Base-by-base conservation (phyloP, 2,329 filamentous ascomycete species). In the Shiraia bambusicola region DNA sequence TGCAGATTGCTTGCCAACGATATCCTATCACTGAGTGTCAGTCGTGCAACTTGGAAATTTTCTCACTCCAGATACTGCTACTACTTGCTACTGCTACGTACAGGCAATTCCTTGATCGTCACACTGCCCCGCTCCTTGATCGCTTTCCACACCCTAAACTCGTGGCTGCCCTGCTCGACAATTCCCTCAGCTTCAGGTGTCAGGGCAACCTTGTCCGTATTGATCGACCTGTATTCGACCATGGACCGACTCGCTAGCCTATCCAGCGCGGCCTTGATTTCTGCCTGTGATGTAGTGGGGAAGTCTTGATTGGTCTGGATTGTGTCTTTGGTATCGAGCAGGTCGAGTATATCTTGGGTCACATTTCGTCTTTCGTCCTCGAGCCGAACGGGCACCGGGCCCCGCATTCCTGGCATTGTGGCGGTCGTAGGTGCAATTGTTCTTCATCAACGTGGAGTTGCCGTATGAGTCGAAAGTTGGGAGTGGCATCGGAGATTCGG, bases 201-300 rank as follows among this genome's bases (percentile, higher is more conserved):
- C 24, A 97, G 75, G 26, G 84, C 61, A 11, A 85, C 80, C 61
- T 91, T 82, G 66, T 96, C 88, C 37, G 79, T 77, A 56, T 96
- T 90, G 47, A 89, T 78, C 33, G 87, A 86, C 58, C 94, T 83
- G 71, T 95, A 96, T 53, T 79, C 76, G 50, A 97, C 77, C 89
- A 96, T 96, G 36, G 83, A 84, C 58, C 92, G 82, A 45, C 88
- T 93, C 22, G 78, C 79, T 38, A 98, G 80, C 55, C 90, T 82
- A 73, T 97, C 93, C 51, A 97, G 78, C 22, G 89, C 88, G 50
- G 87, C 86, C 75, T 96, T 97, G 64, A 96, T 74, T 46, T 76
- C 72, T 27, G 65, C 63, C 52, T 76, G 63, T 15, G 59, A 45
- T 45, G 76, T 67, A 11, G 73, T 55, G 27, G 71, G 63, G 55